phyloP scores from a whole-genome alignment of 2,329 filamentous ascomycete species.

The Phoma sp. region DNA sequence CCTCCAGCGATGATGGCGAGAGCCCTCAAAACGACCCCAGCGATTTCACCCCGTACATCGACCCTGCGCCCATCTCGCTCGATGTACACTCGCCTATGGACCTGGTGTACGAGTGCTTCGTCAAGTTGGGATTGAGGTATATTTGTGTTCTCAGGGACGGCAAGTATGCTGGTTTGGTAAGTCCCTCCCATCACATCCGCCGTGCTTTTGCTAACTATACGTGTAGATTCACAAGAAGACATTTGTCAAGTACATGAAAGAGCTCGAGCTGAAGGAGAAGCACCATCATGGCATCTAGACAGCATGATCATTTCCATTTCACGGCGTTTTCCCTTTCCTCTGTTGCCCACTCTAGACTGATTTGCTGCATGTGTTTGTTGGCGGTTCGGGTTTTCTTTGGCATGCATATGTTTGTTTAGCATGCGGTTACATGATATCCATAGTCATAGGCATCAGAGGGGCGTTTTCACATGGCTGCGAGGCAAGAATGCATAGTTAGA shows the following conservation, averaged over 20 bases:
- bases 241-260: constrained; percentile 93
- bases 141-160: constrained; percentile 89
- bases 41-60: constrained; percentile 90
- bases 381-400: neutral
- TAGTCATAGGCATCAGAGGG: neutral
- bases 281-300: constrained; percentile 12
- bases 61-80: constrained; percentile 85
- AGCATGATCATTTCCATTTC: neutral
- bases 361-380: neutral
- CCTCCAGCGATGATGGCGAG: constrained; percentile 63
- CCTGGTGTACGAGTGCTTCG: constrained; percentile 94
- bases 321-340: neutral
- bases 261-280: constrained; percentile 68
- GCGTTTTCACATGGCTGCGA: neutral
- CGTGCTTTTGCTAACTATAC: neutral
- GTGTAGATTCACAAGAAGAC: constrained; percentile 87
- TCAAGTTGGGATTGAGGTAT: constrained; percentile 90
- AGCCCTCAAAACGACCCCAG: constrained; percentile 66
- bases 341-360: too few relatives aligned
- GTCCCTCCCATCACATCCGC: constrained; percentile 32
- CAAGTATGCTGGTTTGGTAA: constrained; percentile 85
- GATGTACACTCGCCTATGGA: constrained; percentile 93
- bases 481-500: neutral
- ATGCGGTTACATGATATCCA: constrained; percentile 6
- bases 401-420: too few relatives aligned